Conservation (phyloP, 176 grass and related monocot species). For the Oryza longistaminata region DNA sequence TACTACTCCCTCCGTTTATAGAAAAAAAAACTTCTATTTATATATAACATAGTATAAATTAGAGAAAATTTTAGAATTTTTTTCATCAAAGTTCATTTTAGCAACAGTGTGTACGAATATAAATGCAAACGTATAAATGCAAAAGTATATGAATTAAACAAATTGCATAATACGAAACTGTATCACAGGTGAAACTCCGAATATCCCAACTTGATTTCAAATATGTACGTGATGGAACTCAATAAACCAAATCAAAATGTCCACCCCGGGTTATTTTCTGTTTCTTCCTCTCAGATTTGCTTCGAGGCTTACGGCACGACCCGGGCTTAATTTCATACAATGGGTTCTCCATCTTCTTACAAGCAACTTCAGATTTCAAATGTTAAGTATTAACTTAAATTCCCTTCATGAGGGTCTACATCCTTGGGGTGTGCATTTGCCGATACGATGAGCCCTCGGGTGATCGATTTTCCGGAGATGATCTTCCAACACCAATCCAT, state of each 20-base stretch:
- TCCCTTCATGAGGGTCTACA: constrained; percentile 42
- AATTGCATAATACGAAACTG: neutral
- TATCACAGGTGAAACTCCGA: neutral
- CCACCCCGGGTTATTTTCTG: constrained; percentile 36
- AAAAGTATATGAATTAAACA: neutral
- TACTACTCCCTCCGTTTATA: too few species aligned
- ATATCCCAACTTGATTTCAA: constrained; percentile 48
- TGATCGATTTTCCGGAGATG: constrained; percentile 51
- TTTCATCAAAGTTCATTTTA: too few species aligned
- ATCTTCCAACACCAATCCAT: constrained; percentile 39
- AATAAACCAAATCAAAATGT: constrained; percentile 52
- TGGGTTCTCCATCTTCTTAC: constrained; percentile 54
- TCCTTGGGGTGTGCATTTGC: constrained; percentile 57
- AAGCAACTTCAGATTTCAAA: constrained; percentile 39
- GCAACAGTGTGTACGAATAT: too few species aligned
- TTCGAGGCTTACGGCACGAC: constrained; percentile 27
- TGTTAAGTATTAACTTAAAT: constrained; percentile 14
- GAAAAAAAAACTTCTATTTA: too few species aligned
- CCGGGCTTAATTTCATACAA: constrained; percentile 49
- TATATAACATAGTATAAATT: too few species aligned
- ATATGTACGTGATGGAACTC: constrained; percentile 63
- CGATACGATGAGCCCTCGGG: constrained; percentile 43
- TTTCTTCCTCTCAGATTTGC: constrained; percentile 34
- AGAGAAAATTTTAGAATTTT: too few species aligned
- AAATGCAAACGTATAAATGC: neutral